Evolutionary conservation across 2,329 filamentous ascomycete species (phyloP).

Genomic region (Cercospora sp.): DNA sequence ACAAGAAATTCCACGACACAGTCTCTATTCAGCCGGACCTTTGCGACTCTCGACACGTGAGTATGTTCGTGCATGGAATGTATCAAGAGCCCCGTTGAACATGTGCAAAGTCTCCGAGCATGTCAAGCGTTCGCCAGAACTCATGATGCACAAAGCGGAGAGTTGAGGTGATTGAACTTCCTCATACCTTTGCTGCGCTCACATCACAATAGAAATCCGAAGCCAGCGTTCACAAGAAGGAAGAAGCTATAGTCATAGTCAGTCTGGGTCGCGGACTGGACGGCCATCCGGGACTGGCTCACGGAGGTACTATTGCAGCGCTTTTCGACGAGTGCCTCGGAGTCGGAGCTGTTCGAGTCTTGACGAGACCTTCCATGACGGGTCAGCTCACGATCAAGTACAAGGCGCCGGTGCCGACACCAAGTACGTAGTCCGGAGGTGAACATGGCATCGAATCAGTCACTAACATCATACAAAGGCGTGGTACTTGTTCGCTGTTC

Average conservation of each 20-base stretch:
- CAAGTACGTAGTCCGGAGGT: conserved; percentile 2
- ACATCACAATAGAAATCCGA: conserved; percentile 1
- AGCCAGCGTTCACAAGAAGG: conserved; percentile 10
- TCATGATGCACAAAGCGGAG: background rate
- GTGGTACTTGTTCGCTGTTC: conserved; percentile 17
- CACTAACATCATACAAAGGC: background rate
- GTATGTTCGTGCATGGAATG: background rate
- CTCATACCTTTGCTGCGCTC: background rate
- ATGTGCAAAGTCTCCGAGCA: conserved; percentile 1
- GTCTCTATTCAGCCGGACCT: conserved; percentile 14
- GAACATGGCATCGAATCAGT: background rate
- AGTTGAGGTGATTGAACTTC: background rate
- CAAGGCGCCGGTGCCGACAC: conserved; percentile 17
- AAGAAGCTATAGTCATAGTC: conserved; percentile 14
- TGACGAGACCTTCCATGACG: conserved; percentile 13
- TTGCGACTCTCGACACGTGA: conserved; percentile 17
- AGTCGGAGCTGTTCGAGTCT: conserved; percentile 9
- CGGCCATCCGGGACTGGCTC: conserved; percentile 14
- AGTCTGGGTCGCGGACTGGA: conserved; percentile 17
- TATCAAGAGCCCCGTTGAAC: background rate
- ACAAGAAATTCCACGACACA: conserved; percentile 16
- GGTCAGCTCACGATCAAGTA: conserved; percentile 17
- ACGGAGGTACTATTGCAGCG: conserved; percentile 18
- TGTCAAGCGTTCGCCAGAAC: conserved; percentile 14
- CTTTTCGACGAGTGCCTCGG: conserved; percentile 17